Conservation (phyloP, 441 rosid species). For the Gossypium trilobum region DNA sequence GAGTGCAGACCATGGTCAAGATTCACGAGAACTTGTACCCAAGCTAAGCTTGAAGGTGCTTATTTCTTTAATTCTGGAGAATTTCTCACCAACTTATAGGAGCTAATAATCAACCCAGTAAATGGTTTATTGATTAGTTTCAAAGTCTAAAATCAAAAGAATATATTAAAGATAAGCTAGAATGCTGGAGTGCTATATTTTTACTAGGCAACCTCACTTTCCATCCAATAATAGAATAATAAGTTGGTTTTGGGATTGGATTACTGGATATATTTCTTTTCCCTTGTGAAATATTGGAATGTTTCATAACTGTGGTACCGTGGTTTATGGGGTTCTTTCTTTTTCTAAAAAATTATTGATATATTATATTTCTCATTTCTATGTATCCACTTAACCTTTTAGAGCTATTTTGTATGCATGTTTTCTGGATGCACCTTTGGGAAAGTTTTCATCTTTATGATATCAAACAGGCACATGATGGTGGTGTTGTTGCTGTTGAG, state of each 20-base stretch:
- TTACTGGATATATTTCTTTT: neutral
- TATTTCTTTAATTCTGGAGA: constrained; percentile 2
- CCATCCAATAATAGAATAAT: neutral
- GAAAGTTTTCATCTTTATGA: constrained; percentile 14
- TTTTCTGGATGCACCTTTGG: neutral
- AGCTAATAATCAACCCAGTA: neutral
- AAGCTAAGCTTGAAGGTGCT: constrained; percentile 81
- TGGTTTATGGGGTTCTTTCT: neutral
- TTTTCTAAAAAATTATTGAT: neutral
- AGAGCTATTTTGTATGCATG: neutral
- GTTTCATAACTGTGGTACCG: neutral
- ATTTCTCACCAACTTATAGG: neutral
- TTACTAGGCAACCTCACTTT: neutral
- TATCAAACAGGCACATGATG: constrained; percentile 83
- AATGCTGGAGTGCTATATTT: neutral
- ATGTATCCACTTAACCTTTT: neutral
- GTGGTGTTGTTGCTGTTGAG: constrained; percentile 88
- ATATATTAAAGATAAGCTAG: neutral
- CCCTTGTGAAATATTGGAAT: neutral
- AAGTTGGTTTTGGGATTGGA: neutral
- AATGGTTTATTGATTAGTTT: neutral
- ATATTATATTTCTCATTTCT: neutral
- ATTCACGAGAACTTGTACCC: constrained; percentile 94
- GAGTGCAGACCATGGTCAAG: constrained; percentile 94
- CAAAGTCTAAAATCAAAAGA: neutral